These are phyloP conservation scores for Oemleria cerasiformis DNA, from an alignment of 306 rosid genomes.

Conservation along the genomic window DNA sequence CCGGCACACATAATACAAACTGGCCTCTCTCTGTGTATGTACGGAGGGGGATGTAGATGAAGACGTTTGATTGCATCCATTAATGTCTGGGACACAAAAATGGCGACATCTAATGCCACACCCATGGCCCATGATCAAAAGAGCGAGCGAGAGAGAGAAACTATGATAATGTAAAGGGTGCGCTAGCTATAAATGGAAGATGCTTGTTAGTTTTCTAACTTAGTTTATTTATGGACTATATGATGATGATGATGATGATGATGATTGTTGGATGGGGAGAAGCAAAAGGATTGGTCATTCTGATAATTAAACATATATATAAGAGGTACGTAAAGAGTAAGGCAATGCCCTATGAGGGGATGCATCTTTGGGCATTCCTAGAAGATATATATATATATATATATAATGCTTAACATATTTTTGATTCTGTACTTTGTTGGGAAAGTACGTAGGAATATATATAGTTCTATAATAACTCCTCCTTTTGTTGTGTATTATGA, in stretches of 20 bases:
- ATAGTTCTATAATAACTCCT: background rate
- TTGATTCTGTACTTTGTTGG: conserved; percentile 28
- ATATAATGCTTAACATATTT: conserved; percentile 22
- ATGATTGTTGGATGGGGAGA: conserved; percentile 1
- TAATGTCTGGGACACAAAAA: background rate
- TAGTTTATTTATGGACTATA: background rate
- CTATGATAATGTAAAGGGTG: background rate
- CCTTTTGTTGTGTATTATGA: no score
- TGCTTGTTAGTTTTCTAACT: conserved; percentile 5
- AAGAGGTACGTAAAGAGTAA: no score
- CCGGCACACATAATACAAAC: conserved; percentile 5
- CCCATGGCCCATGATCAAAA: conserved; percentile 2
- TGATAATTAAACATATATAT: background rate
- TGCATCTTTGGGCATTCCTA: conserved; percentile 38
- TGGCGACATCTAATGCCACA: conserved; percentile 7
- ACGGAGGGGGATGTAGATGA: conserved; percentile 10
- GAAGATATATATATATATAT: conserved; percentile 24
- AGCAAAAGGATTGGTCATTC: background rate
- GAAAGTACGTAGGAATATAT: background rate
- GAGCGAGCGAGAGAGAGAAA: background rate
- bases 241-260: no score
- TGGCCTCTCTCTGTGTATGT: background rate
- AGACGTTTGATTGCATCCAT: conserved; percentile 18
- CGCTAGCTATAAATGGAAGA: background rate
- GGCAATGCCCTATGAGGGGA: conserved; percentile 33